A percentile compares a stretch with the other conserved stretches of the same genome.
Evolutionary conservation across 1,284 basidiomycete genomes (phyloP).

Genomic region (Sanghuangporus sanghuang): DNA sequence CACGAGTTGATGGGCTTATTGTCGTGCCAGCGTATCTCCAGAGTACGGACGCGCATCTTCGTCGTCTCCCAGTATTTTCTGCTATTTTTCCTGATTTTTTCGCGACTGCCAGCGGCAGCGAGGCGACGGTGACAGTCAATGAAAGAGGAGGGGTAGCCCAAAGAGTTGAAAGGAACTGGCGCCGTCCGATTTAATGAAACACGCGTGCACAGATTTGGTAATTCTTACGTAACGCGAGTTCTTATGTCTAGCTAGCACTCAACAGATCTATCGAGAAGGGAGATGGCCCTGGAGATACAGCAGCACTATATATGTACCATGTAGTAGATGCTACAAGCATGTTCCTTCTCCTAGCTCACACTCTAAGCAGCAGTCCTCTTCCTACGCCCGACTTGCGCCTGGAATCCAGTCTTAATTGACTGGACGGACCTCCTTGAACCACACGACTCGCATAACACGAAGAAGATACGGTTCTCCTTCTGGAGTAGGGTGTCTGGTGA

Average conservation of each 20-base stretch:
- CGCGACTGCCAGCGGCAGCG: not conserved
- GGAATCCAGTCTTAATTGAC: constrained; percentile 98
- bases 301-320: not conserved
- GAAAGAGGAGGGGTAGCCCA: not conserved
- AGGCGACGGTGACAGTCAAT: not conserved
- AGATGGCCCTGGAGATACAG: not conserved
- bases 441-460: constrained; percentile 96
- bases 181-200: constrained; percentile 4
- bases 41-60: constrained; percentile 76
- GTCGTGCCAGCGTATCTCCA: constrained; percentile 95
- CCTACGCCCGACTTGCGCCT: constrained; percentile 91
- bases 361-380: constrained; percentile 42
- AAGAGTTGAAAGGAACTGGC: not conserved
- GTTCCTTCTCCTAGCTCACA: not conserved
- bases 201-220: constrained; percentile 6
- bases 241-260: not conserved
- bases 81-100: not conserved
- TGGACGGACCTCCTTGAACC: constrained; percentile 91
- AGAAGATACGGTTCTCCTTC: constrained; percentile 99
- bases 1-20: constrained; percentile 90
- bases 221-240: not conserved
- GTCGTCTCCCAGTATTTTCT: not conserved
- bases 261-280: not conserved
- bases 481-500: constrained; percentile 94
- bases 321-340: not conserved